phyloP scores from a whole-genome alignment of 2,329 filamentous ascomycete genomes.

The Alternaria burnsii region DNA sequence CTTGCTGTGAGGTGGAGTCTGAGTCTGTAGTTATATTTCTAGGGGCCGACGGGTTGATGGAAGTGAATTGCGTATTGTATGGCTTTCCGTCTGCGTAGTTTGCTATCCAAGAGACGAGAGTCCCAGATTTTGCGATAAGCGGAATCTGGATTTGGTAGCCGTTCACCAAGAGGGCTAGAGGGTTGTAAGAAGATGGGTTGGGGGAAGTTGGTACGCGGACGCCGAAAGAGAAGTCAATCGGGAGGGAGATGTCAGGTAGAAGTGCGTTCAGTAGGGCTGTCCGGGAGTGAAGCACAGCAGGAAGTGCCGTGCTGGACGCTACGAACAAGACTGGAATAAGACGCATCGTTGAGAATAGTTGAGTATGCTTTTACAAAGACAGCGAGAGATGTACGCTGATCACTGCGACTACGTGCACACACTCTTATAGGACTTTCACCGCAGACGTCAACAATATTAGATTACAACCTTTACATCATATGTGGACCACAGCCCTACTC shows the following conservation, averaged over 20 bases:
- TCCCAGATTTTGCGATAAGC: background rate
- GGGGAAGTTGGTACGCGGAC: background rate
- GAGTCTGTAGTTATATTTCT: no score
- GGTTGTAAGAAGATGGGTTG: background rate
- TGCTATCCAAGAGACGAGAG: conserved; percentile 2
- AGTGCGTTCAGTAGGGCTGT: background rate
- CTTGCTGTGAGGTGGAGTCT: no score
- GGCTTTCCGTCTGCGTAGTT: conserved; percentile 1
- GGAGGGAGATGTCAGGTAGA: background rate
- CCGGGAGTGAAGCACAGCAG: background rate
- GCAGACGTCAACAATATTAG: no score
- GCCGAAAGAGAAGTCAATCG: conserved; percentile 1
- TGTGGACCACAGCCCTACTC: background rate
- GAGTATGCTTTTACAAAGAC: background rate
- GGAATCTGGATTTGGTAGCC: background rate
- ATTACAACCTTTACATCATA: background rate
- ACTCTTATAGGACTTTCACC: background rate
- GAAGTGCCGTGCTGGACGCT: background rate
- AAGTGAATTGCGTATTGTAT: conserved; percentile 5
- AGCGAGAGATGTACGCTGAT: background rate
- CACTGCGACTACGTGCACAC: background rate
- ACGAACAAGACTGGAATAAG: background rate
- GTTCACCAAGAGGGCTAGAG: no score
- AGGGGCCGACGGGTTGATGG: background rate
- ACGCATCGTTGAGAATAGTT: background rate